These are phyloP conservation scores for Penicillium sp. DNA, from an alignment of 2,329 filamentous ascomycete genomes.

Conservation along the genomic window DNA sequence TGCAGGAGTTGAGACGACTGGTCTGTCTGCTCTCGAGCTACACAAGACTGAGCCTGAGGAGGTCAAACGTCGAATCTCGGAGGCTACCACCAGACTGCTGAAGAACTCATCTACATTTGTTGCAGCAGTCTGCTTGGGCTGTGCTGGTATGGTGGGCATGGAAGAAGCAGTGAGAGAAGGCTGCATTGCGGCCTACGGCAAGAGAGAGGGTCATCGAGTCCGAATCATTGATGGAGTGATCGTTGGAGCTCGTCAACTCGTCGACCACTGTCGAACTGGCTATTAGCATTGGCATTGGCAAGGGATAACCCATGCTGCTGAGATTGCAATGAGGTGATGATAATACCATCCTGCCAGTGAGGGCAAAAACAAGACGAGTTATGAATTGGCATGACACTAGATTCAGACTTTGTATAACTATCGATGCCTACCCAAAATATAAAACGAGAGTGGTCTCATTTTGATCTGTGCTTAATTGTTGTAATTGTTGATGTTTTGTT, in stretches of 20 bases:
- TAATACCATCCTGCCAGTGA: not conserved
- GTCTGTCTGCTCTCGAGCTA: conserved; percentile 78
- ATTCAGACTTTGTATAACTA: not conserved
- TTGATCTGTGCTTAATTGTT: not conserved
- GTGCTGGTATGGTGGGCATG: conserved; percentile 88
- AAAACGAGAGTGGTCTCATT: too few relatives aligned
- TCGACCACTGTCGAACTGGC: conserved; percentile 46
- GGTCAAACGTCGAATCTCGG: conserved; percentile 69
- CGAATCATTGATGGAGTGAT: conserved; percentile 75
- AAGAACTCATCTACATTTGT: conserved; percentile 57
- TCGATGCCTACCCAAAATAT: not conserved
- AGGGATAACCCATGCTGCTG: not conserved
- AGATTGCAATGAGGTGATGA: not conserved
- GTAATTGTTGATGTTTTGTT: conserved; percentile 24
- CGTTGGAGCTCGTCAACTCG: conserved; percentile 45
- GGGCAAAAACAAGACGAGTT: not conserved
- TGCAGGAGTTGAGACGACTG: conserved; percentile 81
- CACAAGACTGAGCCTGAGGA: conserved; percentile 70
- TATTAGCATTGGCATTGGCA: conserved; percentile 31
- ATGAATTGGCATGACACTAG: not conserved
- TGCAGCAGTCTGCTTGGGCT: conserved; percentile 79
- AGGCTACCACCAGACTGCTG: conserved; percentile 72
- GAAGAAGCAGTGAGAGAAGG: conserved; percentile 75
- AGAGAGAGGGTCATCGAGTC: conserved; percentile 63
- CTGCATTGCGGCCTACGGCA: conserved; percentile 68